These are phyloP conservation scores for Neurospora africana DNA, from an alignment of 495 filamentous ascomycete genomes.

Conservation along the genomic window DNA sequence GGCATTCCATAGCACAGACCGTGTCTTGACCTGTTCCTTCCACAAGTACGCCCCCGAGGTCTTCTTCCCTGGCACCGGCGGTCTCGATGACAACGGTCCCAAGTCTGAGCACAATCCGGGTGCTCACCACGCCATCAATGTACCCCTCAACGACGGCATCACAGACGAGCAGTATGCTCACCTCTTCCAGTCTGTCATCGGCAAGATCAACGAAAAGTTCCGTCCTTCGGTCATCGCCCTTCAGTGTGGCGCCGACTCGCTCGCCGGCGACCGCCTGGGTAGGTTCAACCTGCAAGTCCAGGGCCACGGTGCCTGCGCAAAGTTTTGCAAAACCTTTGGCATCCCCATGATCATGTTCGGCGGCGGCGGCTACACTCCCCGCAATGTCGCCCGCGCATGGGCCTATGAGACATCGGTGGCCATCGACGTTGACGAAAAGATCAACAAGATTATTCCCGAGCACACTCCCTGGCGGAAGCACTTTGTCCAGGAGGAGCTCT, in stretches of 20 bases:
- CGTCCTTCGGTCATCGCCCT: slow-evolving; percentile 80
- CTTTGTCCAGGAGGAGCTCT: slow-evolving; percentile 74
- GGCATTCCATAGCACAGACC: slow-evolving; percentile 93
- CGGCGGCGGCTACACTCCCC: slow-evolving; percentile 93
- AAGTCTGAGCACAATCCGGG: slow-evolving; percentile 76
- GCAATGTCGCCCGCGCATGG: slow-evolving; percentile 94
- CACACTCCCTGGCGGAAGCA: slow-evolving; percentile 69
- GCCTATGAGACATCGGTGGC: slow-evolving; percentile 90
- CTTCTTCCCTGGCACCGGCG: slow-evolving; percentile 95
- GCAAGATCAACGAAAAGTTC: slow-evolving; percentile 63
- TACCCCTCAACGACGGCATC: slow-evolving; percentile 90
- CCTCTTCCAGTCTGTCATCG: slow-evolving; percentile 75
- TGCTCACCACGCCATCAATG: slow-evolving; percentile 92
- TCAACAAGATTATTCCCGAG: slow-evolving; percentile 62
- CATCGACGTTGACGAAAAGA: slow-evolving; percentile 57
- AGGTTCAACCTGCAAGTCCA: slow-evolving; percentile 94
- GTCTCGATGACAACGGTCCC: slow-evolving; percentile 81
- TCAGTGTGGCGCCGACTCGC: slow-evolving; percentile 92
- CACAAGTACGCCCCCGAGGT: slow-evolving; percentile 86
- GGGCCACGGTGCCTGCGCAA: slow-evolving; percentile 85
- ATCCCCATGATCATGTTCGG: slow-evolving; percentile 83
- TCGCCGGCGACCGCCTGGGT: slow-evolving; percentile 86
- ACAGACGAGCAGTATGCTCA: slow-evolving; percentile 82
- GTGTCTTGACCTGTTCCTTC: slow-evolving; percentile 97
- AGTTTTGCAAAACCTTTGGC: slow-evolving; percentile 66